Conservation (phyloP, 768 basidiomycete genomes). For the Leccinellum luteum region DNA sequence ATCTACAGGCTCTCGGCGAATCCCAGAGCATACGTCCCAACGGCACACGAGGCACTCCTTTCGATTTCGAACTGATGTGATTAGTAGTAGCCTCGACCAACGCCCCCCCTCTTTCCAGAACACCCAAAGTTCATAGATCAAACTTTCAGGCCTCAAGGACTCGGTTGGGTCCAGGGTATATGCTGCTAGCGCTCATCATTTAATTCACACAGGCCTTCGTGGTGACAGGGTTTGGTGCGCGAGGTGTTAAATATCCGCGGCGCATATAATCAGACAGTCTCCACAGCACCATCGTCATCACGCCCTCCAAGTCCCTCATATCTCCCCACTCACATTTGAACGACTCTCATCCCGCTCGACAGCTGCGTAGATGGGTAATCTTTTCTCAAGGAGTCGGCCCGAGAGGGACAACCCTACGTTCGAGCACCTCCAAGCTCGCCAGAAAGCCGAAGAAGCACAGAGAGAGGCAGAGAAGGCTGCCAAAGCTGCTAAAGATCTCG, state of each 20-base stretch:
- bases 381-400: constrained; percentile 6
- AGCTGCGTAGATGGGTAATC: constrained; percentile 7
- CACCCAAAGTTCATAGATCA: neutral
- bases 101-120: neutral
- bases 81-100: neutral
- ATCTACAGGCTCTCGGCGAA: constrained; percentile 6
- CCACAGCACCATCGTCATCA: neutral
- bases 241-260: neutral
- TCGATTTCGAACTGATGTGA: neutral
- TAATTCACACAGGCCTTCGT: neutral
- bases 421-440: constrained; percentile 10
- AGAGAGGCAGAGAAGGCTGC: constrained; percentile 6
- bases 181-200: neutral
- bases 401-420: constrained; percentile 9
- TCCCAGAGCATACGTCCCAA: neutral
- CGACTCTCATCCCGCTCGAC: neutral
- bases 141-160: neutral
- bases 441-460: constrained; percentile 9
- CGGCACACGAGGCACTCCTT: neutral
- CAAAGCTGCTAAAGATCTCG: constrained; percentile 1
- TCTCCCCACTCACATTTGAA: neutral
- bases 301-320: neutral
- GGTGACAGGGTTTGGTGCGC: neutral
- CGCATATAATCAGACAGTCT: neutral
- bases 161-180: constrained; percentile 6